These are phyloP conservation scores for Suhomyces sp. DNA, from an alignment of 805 yeast species.

Conservation along the genomic window DNA sequence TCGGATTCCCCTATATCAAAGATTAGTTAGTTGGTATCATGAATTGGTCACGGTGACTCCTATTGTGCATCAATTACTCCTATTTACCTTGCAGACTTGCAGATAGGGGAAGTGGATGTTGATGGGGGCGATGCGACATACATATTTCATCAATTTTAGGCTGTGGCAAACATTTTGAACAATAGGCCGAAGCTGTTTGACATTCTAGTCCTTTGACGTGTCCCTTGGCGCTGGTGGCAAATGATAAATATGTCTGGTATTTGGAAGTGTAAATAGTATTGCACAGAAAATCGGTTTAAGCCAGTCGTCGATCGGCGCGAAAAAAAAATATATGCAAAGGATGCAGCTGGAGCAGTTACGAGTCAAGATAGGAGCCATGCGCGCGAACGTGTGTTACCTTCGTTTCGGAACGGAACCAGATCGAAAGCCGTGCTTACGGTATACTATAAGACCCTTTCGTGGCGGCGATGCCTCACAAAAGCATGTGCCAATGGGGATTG, in stretches of 20 bases:
- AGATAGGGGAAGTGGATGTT: background rate
- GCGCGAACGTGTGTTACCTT: background rate
- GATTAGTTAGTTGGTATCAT: too few relatives aligned
- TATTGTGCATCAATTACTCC: background rate
- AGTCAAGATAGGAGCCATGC: background rate
- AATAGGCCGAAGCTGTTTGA: background rate
- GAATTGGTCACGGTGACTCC: background rate
- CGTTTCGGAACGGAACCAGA: background rate
- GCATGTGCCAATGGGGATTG: background rate
- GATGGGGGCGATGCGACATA: background rate
- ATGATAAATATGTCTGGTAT: background rate
- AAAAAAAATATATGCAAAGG: background rate
- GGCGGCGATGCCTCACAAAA: background rate
- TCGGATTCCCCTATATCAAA: too few relatives aligned
- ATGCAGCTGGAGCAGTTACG: background rate
- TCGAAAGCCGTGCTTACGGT: background rate
- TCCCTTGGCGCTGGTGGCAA: background rate
- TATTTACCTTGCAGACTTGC: background rate
- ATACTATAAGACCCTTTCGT: background rate
- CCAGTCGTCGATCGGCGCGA: background rate
- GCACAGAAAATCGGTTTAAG: background rate
- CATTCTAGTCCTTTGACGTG: background rate
- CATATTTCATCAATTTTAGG: background rate
- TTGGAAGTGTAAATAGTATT: background rate
- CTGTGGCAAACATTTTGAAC: background rate